phyloP scores from a whole-genome alignment of 331 rosid genomes.

The Ulmus americana region DNA sequence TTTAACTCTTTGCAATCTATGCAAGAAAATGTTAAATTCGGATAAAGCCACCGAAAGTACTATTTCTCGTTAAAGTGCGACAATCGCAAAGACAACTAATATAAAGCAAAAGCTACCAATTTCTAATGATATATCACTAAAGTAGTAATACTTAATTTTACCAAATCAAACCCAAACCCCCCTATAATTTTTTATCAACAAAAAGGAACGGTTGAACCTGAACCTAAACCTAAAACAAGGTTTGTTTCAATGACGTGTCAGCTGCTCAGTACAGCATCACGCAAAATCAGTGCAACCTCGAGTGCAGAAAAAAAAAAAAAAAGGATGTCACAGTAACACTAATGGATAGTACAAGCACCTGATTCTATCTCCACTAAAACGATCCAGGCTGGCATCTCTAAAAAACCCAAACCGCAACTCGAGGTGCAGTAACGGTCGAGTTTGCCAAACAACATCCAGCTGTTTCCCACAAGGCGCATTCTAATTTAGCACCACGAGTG shows the following conservation, averaged over 20 bases:
- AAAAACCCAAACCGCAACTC: slow-evolving; percentile 19
- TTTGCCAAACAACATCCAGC: slow-evolving; percentile 39
- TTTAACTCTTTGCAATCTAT: too few species aligned
- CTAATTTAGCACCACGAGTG: background rate
- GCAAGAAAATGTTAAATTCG: too few species aligned
- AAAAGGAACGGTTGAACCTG: too few species aligned
- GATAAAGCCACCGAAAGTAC: too few species aligned
- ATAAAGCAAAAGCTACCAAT: too few species aligned
- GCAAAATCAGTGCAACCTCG: background rate
- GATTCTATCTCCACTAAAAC: slow-evolving; percentile 1
- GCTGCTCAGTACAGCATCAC: background rate
- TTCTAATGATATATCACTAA: too few species aligned
- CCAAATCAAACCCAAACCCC: too few species aligned
- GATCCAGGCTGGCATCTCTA: slow-evolving; percentile 47
- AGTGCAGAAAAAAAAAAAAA: background rate
- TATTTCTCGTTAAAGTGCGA: too few species aligned
- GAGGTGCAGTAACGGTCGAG: slow-evolving; percentile 43
- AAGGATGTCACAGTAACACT: background rate
- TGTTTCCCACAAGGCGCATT: slow-evolving; percentile 36
- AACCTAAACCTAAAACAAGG: too few species aligned
- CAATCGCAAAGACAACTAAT: too few species aligned
- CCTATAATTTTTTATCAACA: too few species aligned
- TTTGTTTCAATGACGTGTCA: background rate
- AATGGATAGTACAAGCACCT: slow-evolving; percentile 4
- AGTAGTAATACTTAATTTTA: too few species aligned